Percentiles rank a stretch among this genome's conserved stretches.
phyloP scores from a whole-genome alignment of 345 rosid genomes.

The Gossypium ekmanianum region DNA sequence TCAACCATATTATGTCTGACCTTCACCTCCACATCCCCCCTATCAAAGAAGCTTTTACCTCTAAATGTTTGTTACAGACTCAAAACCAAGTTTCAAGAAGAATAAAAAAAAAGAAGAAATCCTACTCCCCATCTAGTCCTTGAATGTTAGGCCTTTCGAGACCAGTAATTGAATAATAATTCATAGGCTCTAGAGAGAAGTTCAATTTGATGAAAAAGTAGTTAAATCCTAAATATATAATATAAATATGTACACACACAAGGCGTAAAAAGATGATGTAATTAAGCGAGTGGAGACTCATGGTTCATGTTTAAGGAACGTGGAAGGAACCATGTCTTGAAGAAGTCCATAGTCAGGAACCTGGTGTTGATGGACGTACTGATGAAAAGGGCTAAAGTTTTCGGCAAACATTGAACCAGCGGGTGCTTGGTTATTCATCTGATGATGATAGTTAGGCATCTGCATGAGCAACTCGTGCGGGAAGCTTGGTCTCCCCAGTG shows the following conservation, averaged over 20 bases:
- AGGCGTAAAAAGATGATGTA: neutral
- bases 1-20: neutral
- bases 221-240: neutral
- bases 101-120: neutral
- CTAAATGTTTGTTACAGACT: neutral
- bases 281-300: neutral
- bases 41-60: constrained; percentile 3
- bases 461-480: constrained; percentile 38
- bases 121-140: constrained; percentile 5
- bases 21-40: neutral
- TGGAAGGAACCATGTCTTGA: constrained; percentile 73
- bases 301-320: constrained; percentile 57
- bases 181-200: constrained; percentile 10
- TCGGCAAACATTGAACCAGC: constrained; percentile 33
- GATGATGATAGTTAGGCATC: constrained; percentile 26
- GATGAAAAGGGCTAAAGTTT: constrained; percentile 28
- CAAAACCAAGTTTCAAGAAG: neutral
- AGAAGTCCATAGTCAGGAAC: constrained; percentile 68
- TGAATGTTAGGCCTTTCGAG: neutral
- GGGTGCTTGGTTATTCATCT: constrained; percentile 20
- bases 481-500: constrained; percentile 32
- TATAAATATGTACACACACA: neutral
- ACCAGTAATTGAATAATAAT: constrained; percentile 1
- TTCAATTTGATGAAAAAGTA: neutral
- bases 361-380: constrained; percentile 30